Evolutionary conservation across 164 flowering plant species (phyloP).

Genomic region (Platanus orientalis): DNA sequence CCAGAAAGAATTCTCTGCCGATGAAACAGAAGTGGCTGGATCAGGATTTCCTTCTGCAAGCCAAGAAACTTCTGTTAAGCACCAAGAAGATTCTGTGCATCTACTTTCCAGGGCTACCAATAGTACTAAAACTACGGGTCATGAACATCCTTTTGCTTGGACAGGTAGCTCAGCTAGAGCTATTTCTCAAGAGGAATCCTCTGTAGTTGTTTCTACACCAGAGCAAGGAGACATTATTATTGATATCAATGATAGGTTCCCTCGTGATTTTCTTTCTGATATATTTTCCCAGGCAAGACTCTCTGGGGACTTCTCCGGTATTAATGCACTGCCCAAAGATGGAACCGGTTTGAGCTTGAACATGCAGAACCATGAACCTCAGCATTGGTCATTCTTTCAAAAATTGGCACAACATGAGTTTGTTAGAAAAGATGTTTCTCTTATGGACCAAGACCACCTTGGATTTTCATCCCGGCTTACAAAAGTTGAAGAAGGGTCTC

Average conservation of each 20-base stretch:
- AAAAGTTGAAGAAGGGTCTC: slow-evolving; percentile 35
- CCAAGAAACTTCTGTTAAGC: slow-evolving; percentile 23
- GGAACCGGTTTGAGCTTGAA: slow-evolving; percentile 83
- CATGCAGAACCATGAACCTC: slow-evolving; percentile 84
- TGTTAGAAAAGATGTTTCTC: slow-evolving; percentile 61
- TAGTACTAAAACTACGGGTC: slow-evolving; percentile 14
- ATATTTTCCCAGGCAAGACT: slow-evolving; percentile 57
- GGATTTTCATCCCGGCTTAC: slow-evolving; percentile 41
- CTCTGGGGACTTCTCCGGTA: slow-evolving; percentile 36
- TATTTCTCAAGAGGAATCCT: slow-evolving; percentile 29
- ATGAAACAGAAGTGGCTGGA: slow-evolving; percentile 21
- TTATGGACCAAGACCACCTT: slow-evolving; percentile 75
- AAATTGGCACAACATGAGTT: slow-evolving; percentile 66
- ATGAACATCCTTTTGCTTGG: slow-evolving; percentile 27
- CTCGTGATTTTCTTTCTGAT: slow-evolving; percentile 84
- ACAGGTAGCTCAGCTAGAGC: slow-evolving; percentile 25
- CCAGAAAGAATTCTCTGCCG: slow-evolving; percentile 8
- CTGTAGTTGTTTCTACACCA: slow-evolving; percentile 20
- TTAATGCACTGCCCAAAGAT: slow-evolving; percentile 38
- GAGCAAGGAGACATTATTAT: slow-evolving; percentile 63
- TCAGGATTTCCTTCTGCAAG: slow-evolving; percentile 13
- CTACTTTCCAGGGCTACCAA: slow-evolving; percentile 12
- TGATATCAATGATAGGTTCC: slow-evolving; percentile 85
- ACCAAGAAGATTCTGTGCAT: slow-evolving; percentile 30
- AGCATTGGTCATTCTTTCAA: slow-evolving; percentile 90